A percentile compares a stretch with the other conserved stretches of the same genome.
Conservation (phyloP, 805 yeast genomes). For the Yarrowia keelungensis region DNA sequence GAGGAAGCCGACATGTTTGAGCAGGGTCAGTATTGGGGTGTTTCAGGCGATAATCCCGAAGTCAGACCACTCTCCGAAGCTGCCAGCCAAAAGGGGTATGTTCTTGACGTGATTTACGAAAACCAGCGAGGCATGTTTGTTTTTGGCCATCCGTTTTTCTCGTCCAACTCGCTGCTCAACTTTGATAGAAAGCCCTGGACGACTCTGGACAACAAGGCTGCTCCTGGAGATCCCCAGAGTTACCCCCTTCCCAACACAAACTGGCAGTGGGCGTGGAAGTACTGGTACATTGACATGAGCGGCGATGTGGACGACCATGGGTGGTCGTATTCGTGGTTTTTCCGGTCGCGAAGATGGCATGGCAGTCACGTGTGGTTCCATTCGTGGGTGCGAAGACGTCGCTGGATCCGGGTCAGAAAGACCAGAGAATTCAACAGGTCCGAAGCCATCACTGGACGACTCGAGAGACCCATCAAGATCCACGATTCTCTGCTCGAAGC, state of each 20-base stretch:
- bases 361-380: slow-evolving; percentile 62
- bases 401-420: slow-evolving; percentile 61
- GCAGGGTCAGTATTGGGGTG: slow-evolving; percentile 27
- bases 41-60: slow-evolving; percentile 11
- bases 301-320: slow-evolving; percentile 82
- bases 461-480: slow-evolving; percentile 18
- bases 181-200: slow-evolving; percentile 53
- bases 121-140: slow-evolving; percentile 54
- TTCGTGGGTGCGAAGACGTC: slow-evolving; percentile 68
- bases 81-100: slow-evolving; percentile 37
- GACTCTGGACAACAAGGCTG: slow-evolving; percentile 35
- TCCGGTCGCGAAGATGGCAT: slow-evolving; percentile 63
- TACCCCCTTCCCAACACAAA: slow-evolving; percentile 60
- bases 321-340: slow-evolving; percentile 71
- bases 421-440: slow-evolving; percentile 6
- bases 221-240: slow-evolving; percentile 45
- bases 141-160: slow-evolving; percentile 52
- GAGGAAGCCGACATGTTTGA: slow-evolving; percentile 32
- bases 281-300: slow-evolving; percentile 76
- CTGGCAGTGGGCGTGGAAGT: slow-evolving; percentile 73
- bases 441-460: slow-evolving; percentile 29
- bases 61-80: slow-evolving; percentile 13
- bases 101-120: slow-evolving; percentile 50
- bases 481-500: slow-evolving; percentile 16
- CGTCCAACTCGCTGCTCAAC: slow-evolving; percentile 49